Base-by-base conservation (phyloP, 371 early-diverging fungal genomes). In the Zopfochytrium polystomum region DNA sequence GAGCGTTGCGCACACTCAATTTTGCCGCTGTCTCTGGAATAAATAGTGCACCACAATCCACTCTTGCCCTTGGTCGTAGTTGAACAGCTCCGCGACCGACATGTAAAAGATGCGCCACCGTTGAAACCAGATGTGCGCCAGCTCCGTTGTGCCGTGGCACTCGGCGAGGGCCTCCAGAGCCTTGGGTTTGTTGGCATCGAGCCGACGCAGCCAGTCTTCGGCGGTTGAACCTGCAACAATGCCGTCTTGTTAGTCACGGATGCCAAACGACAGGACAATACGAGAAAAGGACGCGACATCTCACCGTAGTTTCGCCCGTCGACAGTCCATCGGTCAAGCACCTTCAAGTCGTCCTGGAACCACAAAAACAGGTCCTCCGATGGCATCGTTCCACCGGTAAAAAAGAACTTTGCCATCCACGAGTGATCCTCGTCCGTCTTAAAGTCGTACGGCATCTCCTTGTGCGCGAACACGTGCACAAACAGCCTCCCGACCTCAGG, bases 341-440 rank as follows among this genome's bases (percentile, higher is more conserved):
- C 65, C 23, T 27, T 38, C 22, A 84, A 54, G 52, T 80, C 46
- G 7, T 74, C 52, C 65, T 83, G 82, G 69, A 82, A 83, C 60
- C 71, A 79, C 48, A 75, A 35, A 50, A 81, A 82, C 42, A 81
- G 56, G 61, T 85, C 82, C 42, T 49, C 62, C 25, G 48, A 55
- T 6, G 72, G 72, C 83, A 84, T 83, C 11, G 75, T 77, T 3
- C 83, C 82, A 20, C 85, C 85, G 5, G 80, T 80, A 67, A 83
- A 84, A 51, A 84, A 85, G 70, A 81, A 73, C 29, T 66, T 58
- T 18, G 84, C 80, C 85, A 85, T 83, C 86, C 85, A 85, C 23
- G 72, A 70, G 59, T 83, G 6, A 23, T 65, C 67, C n/a, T 80
- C 83, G 1, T 66, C 73, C 13, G 72, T 62, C 7, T 72, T 61